Conservation (phyloP, 2,329 filamentous ascomycete genomes). For the Venturia carpophila region DNA sequence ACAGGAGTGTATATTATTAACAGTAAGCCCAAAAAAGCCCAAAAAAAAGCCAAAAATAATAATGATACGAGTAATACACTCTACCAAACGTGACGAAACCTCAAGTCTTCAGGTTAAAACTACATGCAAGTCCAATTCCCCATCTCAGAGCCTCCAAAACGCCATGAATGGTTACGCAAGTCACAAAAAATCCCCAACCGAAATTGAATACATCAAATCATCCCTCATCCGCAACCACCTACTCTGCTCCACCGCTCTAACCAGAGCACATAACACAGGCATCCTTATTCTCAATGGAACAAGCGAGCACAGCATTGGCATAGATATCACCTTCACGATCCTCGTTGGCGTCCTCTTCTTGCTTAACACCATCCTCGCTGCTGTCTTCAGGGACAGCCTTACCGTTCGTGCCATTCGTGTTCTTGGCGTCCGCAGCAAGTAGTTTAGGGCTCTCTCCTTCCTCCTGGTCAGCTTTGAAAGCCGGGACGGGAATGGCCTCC, state of each 20-base stretch:
- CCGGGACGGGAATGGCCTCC: conserved; percentile 54
- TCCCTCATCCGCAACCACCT: neutral
- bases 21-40: too few species aligned
- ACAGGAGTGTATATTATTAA: too few species aligned
- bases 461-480: conserved; percentile 68
- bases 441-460: conserved; percentile 64
- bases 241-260: conserved; percentile 33
- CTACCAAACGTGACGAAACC: neutral
- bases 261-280: conserved; percentile 96
- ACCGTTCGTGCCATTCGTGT: conserved; percentile 3
- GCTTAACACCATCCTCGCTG: conserved; percentile 29
- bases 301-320: conserved; percentile 81
- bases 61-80: too few species aligned
- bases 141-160: neutral
- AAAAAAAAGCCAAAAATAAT: too few species aligned
- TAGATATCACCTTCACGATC: conserved; percentile 88
- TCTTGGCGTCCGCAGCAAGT: conserved; percentile 12
- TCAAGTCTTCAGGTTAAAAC: neutral
- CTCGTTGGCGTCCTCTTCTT: conserved; percentile 66
- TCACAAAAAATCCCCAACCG: neutral
- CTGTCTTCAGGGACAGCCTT: conserved; percentile 23
- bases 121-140: neutral
- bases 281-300: conserved; percentile 97
- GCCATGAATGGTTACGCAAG: neutral
- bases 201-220: neutral